Evolutionary conservation across 2,329 filamentous ascomycete genomes (phyloP), one percentile per base, ranked within the genome.

Genomic region (Pyricularia grisea): DNA sequence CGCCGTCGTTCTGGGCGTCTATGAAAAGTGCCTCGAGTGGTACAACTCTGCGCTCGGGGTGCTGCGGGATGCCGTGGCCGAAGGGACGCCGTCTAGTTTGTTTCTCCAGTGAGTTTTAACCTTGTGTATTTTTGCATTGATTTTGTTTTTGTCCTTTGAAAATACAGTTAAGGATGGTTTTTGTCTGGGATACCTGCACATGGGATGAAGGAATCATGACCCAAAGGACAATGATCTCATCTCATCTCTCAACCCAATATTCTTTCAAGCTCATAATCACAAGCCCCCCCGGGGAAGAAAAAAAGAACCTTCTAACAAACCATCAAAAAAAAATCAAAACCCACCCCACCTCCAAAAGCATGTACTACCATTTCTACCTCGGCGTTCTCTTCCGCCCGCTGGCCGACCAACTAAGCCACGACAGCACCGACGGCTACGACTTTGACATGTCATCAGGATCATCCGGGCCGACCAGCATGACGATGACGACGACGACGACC

Each of bases 351-450:
- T 3, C 11, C 20, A 63, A 31, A 28, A 70, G 69, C 66, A 69
- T 69, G 23, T 70, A 69, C 42, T 70, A 69, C 68, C 69, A 70
- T 7, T 69, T 69, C 36, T 67, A 65, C 65, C 68, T 70, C 9
- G 64, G 68, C 3, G 60, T 67, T 5, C 69, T 70, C 20, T 69
- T 70, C 36, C 64, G 66, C 1, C 69, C 69, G 1, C 68, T 70
- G 17, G 23, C 67, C 67, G 28, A 69, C 20, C 58, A 25, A 5
- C 58, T 14, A 36, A 12, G 23, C 10, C 25, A 61, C 58, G 23
- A 27, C 58, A 23, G n/a, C 58, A n/a, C n/a, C n/a, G 58, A 61
- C 23, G 23, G 23, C 58, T n/a, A 61, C 58, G 58, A 36, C 33
- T 36, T 36, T 36, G 33, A 36, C 33, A 36, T 36, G 14, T 14